Conservation (phyloP, 139 green algal species). For the Chlamydomonas sp. region DNA sequence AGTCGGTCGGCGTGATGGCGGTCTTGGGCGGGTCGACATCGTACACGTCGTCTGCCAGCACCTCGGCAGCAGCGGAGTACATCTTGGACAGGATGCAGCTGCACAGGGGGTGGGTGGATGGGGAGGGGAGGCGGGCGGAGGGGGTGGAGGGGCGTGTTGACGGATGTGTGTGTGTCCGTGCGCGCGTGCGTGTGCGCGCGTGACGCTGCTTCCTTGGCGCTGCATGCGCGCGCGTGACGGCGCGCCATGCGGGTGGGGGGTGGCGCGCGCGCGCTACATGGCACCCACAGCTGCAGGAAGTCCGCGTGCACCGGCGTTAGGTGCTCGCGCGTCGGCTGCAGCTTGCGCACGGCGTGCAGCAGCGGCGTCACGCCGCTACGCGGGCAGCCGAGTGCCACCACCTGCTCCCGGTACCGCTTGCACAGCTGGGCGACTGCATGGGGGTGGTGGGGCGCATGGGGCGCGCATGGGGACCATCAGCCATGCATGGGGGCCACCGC, state of each 20-base stretch:
- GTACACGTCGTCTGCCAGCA: slow-evolving; percentile 61
- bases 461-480: not conserved
- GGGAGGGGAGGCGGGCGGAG: too few species aligned
- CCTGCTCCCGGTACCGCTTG: slow-evolving; percentile 44
- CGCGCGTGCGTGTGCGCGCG: not conserved
- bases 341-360: slow-evolving; percentile 40
- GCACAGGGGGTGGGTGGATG: slow-evolving; percentile 15
- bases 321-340: slow-evolving; percentile 45
- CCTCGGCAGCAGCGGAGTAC: slow-evolving; percentile 49
- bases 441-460: not conserved
- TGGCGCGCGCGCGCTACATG: not conserved
- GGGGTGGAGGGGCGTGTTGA: too few species aligned
- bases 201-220: not conserved
- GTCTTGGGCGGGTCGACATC: slow-evolving; percentile 69
- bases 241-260: not conserved
- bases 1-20: slow-evolving; percentile 52
- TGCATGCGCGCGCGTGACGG: not conserved
- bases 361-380: slow-evolving; percentile 57
- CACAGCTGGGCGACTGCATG: slow-evolving; percentile 54
- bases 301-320: slow-evolving; percentile 82
- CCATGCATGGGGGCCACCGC: too few species aligned
- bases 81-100: slow-evolving; percentile 70
- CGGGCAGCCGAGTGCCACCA: slow-evolving; percentile 24
- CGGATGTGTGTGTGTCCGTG: not conserved
- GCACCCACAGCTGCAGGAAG: slow-evolving; percentile 58